Base-by-base conservation (phyloP, 345 rosid genomes). In the Erodium maritimum region DNA sequence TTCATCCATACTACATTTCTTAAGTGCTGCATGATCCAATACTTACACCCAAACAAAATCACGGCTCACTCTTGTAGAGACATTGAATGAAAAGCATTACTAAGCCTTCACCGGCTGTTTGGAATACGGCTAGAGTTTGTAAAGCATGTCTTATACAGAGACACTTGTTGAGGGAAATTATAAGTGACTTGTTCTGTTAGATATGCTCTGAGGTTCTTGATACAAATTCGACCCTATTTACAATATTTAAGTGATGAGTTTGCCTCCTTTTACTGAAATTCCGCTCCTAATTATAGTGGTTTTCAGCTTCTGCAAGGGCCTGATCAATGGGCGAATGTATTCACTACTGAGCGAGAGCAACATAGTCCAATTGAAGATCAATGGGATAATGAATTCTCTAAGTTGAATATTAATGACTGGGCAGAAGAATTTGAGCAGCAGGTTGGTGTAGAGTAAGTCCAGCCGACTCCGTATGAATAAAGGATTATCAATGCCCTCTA, bases 311-410 rank as follows among this genome's bases (percentile, higher is more conserved):
- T 80, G 57, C 81, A 12, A 52, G 87, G 87, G 59, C 86, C 90
- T 37, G 80, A 82, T 68, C 85, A 75, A 64, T 90, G 97, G 99
- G 96, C 63, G 57, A 74, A 85, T 73, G 95, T 90, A 69, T 94
- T 90, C 77, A 52, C 87, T 64, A 59, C 87, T 60, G 90, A 75
- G 37, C 5, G 37, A 11, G 37, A 29, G 37, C 37, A 11, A 71
- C 82, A 75, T 60, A 82, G 75, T 50, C 23, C 82, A 59, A 73
- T 65, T 42, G 94, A 83, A 46, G 91, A 87, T 80, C 82, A 81
- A 66, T 94, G 99, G 99, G 96, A 80, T 52, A 76, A 94, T 72
- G 99, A 90, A 79, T 94, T 94, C 76, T 90, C 99, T 22, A 87
- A 94, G 79, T 77, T 89, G 75, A 70, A 83, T 72, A 87, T 90